These are phyloP conservation scores for Spizellomyces punctatus DNA, from an alignment of 192 early-diverging fungal species.

Conservation along the genomic window DNA sequence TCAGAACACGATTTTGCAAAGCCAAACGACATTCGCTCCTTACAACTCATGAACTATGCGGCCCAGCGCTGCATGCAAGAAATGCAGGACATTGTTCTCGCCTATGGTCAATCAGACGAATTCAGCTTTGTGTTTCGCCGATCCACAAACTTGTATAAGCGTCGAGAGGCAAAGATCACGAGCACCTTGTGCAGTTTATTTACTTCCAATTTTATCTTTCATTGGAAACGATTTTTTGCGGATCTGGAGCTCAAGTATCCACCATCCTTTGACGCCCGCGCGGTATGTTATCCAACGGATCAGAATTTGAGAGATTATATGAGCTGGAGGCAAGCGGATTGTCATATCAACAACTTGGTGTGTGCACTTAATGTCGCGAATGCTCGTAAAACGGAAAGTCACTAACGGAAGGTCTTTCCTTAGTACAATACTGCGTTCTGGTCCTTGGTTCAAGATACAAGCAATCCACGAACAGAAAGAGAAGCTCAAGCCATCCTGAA, in stretches of 20 bases:
- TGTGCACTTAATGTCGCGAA: conserved; percentile 3
- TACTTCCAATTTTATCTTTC: conserved; percentile 80
- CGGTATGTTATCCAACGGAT: conserved; percentile 83
- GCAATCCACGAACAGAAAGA: conserved; percentile 65
- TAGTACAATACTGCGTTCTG: conserved; percentile 95
- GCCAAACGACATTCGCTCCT: conserved; percentile 80
- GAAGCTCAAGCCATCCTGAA: conserved; percentile 80
- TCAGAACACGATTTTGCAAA: conserved; percentile 66
- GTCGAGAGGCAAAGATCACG: conserved; percentile 79
- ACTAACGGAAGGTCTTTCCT: background rate
- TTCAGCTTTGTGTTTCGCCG: conserved; percentile 80
- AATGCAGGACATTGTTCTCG: conserved; percentile 63
- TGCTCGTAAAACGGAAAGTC: too few species aligned
- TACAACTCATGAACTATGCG: conserved; percentile 81
- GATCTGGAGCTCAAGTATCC: conserved; percentile 67
- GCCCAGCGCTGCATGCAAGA: conserved; percentile 71
- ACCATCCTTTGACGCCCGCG: conserved; percentile 90
- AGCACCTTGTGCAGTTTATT: conserved; percentile 84
- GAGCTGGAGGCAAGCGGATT: conserved; percentile 93
- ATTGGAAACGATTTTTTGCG: conserved; percentile 78
- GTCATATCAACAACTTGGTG: conserved; percentile 88
- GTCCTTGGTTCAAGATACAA: conserved; percentile 69
- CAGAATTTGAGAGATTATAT: conserved; percentile 89
- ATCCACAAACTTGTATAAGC: conserved; percentile 65
- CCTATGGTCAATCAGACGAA: conserved; percentile 95